Evolutionary conservation across 805 yeast species (phyloP).

Genomic region (Zygosaccharomyces bisporus): DNA sequence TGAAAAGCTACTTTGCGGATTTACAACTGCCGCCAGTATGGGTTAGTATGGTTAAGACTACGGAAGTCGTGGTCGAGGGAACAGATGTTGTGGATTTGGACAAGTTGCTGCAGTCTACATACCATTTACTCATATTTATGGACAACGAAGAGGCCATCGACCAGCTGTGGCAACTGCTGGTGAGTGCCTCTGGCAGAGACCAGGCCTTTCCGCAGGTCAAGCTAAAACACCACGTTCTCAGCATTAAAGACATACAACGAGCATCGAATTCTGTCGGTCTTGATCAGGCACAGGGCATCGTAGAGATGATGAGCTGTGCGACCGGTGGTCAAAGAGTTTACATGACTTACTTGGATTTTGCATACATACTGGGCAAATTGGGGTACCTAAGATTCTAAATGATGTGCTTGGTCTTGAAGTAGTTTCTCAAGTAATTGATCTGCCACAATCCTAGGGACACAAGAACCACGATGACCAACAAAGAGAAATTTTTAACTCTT

Average conservation of each 20-base stretch:
- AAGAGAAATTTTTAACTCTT: slow-evolving; percentile 84
- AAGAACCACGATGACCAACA: slow-evolving; percentile 63
- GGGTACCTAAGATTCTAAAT: slow-evolving; percentile 46
- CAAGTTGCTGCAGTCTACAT: slow-evolving; percentile 40
- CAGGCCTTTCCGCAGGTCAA: slow-evolving; percentile 21
- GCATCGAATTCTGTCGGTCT: slow-evolving; percentile 35
- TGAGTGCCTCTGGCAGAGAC: slow-evolving; percentile 27
- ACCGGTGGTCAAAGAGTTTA: slow-evolving; percentile 38
- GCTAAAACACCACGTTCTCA: slow-evolving; percentile 28
- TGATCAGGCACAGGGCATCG: slow-evolving; percentile 32
- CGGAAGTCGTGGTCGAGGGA: slow-evolving; percentile 38
- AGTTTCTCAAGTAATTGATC: slow-evolving; percentile 83
- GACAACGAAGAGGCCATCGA: slow-evolving; percentile 38
- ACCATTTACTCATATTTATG: slow-evolving; percentile 40
- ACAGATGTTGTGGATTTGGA: slow-evolving; percentile 48
- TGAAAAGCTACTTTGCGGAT: slow-evolving; percentile 31
- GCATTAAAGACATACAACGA: slow-evolving; percentile 39
- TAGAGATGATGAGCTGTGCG: slow-evolving; percentile 47
- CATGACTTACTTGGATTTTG: slow-evolving; percentile 46
- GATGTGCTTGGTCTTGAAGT: slow-evolving; percentile 83
- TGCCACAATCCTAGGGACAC: slow-evolving; percentile 88
- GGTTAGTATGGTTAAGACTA: slow-evolving; percentile 27
- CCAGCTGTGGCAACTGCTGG: slow-evolving; percentile 41
- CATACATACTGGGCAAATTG: slow-evolving; percentile 45
- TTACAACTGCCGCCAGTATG: slow-evolving; percentile 35